phyloP scores from a whole-genome alignment of 371 early-diverging fungal genomes.

The Circinella umbellata region DNA sequence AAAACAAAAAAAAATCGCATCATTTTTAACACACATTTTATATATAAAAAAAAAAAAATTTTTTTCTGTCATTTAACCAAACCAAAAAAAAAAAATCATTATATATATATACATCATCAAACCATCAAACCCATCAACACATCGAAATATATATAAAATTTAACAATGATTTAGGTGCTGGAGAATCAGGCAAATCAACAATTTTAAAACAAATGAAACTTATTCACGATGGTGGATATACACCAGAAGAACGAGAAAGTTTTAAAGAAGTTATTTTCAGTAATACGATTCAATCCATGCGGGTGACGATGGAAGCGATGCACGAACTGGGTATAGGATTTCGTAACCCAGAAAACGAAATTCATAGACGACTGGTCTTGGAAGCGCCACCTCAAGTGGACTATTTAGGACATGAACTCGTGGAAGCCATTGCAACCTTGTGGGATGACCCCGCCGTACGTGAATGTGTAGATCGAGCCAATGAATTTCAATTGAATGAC shows the following conservation, averaged over 20 bases:
- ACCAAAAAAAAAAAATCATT: not conserved
- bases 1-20: constrained; percentile 1
- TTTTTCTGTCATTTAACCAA: not conserved
- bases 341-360: constrained; percentile 44
- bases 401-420: constrained; percentile 73
- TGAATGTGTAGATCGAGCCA: constrained; percentile 72
- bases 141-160: too few relatives aligned
- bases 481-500: constrained; percentile 91
- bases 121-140: too few relatives aligned
- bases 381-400: constrained; percentile 83
- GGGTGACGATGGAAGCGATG: constrained; percentile 94
- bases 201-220: constrained; percentile 97
- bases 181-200: constrained; percentile 97
- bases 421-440: constrained; percentile 73
- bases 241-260: constrained; percentile 81
- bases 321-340: constrained; percentile 73
- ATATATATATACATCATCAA: too few relatives aligned
- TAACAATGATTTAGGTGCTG: too few relatives aligned
- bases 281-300: constrained; percentile 93
- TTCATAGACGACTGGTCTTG: constrained; percentile 65
- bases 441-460: constrained; percentile 86
- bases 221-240: constrained; percentile 93
- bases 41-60: not conserved
- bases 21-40: not conserved
- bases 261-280: constrained; percentile 94